These are phyloP conservation scores for Saccharomycopsis malanga DNA, from an alignment of 805 yeast species.

Conservation along the genomic window DNA sequence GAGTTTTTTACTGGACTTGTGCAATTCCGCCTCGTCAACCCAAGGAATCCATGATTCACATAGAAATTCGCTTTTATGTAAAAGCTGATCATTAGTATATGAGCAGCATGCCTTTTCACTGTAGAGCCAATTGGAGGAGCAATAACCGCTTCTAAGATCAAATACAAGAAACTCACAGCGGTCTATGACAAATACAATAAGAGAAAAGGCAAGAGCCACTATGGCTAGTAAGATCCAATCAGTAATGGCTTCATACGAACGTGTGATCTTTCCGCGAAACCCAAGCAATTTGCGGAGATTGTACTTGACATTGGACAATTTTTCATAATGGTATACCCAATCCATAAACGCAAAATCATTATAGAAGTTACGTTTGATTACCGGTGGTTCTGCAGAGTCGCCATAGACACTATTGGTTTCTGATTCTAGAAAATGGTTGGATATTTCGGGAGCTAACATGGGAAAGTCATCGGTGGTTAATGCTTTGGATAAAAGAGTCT, in stretches of 20 bases:
- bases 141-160: conserved; percentile 47
- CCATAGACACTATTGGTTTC: conserved; percentile 7
- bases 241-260: conserved; percentile 34
- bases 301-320: conserved; percentile 37
- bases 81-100: conserved; percentile 2
- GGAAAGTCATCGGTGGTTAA: conserved; percentile 11
- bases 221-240: conserved; percentile 45
- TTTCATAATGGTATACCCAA: conserved; percentile 46
- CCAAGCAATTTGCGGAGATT: conserved; percentile 32
- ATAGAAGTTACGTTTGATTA: conserved; percentile 34
- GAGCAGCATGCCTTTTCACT: conserved; percentile 40
- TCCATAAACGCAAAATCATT: conserved; percentile 58
- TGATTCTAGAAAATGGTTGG: conserved; percentile 9
- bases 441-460: conserved; percentile 9
- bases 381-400: not conserved
- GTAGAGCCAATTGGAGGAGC: conserved; percentile 38
- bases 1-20: conserved; percentile 8
- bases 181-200: conserved; percentile 45
- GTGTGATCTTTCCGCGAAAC: conserved; percentile 26
- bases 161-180: conserved; percentile 40
- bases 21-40: conserved; percentile 25
- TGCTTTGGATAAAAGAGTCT: not conserved
- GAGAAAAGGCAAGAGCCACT: conserved; percentile 39
- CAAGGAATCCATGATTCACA: conserved; percentile 42
- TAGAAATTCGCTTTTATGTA: conserved; percentile 2